Evolutionary conservation across 2,329 filamentous ascomycete genomes (phyloP).

Genomic region (Colletotrichum agaves): DNA sequence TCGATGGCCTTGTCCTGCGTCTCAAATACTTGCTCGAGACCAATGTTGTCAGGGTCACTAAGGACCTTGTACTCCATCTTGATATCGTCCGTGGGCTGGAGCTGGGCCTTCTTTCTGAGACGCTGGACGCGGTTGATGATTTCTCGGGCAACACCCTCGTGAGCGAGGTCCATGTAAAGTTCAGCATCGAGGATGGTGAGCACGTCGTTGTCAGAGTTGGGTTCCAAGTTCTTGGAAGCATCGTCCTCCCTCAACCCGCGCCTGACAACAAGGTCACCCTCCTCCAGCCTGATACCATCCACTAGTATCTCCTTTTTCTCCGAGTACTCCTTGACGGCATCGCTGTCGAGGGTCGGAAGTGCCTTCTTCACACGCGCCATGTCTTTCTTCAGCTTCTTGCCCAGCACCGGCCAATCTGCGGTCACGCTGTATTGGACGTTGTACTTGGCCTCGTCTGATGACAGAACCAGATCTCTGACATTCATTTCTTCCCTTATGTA

Average conservation of each 20-base stretch:
- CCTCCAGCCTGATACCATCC: slow-evolving; percentile 84
- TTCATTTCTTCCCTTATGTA: slow-evolving; percentile 96
- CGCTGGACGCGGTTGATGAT: slow-evolving; percentile 94
- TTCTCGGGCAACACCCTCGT: slow-evolving; percentile 90
- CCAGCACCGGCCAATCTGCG: slow-evolving; percentile 93
- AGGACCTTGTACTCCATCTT: slow-evolving; percentile 92
- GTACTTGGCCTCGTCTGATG: slow-evolving; percentile 88
- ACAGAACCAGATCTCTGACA: slow-evolving; percentile 84
- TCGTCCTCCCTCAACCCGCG: slow-evolving; percentile 80
- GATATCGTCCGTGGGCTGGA: slow-evolving; percentile 92
- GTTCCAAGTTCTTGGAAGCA: slow-evolving; percentile 79
- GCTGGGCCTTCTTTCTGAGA: slow-evolving; percentile 90
- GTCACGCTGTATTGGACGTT: slow-evolving; percentile 90
- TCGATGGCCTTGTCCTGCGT: slow-evolving; percentile 48
- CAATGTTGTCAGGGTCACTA: slow-evolving; percentile 80
- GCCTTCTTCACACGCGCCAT: slow-evolving; percentile 92
- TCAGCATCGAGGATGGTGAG: slow-evolving; percentile 89
- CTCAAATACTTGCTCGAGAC: slow-evolving; percentile 75
- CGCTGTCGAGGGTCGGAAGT: slow-evolving; percentile 79
- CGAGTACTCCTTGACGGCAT: slow-evolving; percentile 84
- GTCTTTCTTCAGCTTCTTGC: slow-evolving; percentile 98
- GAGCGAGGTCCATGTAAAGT: slow-evolving; percentile 84
- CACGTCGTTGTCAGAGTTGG: slow-evolving; percentile 89
- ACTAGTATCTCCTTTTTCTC: slow-evolving; percentile 79
- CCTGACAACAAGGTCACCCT: slow-evolving; percentile 85